A percentile compares a stretch with the other conserved stretches of the same genome.
Evolutionary conservation across 1,139 yeast genomes (phyloP).

Genomic region (Trichomonascaceae sp.): DNA sequence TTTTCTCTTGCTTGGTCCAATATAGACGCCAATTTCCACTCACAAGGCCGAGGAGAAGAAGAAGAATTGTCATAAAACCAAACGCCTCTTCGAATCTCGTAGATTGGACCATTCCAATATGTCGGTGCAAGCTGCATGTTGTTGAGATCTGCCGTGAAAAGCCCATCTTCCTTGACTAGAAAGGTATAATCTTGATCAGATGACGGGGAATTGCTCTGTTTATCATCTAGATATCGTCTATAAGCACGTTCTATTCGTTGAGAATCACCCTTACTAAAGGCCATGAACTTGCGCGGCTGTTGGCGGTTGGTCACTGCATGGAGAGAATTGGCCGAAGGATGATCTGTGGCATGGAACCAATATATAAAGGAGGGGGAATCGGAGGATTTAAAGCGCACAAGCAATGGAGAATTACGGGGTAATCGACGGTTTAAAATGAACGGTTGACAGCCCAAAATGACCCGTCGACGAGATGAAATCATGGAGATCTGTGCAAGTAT

Average conservation of each 20-base stretch:
- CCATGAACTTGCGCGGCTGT: constrained; percentile 46
- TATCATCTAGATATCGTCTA: constrained; percentile 17
- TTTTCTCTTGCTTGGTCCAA: constrained; percentile 40
- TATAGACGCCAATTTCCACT: constrained; percentile 45
- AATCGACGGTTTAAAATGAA: no score
- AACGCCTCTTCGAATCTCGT: constrained; percentile 74
- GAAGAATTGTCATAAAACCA: constrained; percentile 66
- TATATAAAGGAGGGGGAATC: constrained; percentile 2
- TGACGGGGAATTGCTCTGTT: constrained; percentile 6
- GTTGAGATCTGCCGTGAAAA: constrained; percentile 63
- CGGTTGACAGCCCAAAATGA: no score
- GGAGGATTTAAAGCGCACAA: neutral
- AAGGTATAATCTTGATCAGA: constrained; percentile 6
- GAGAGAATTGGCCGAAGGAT: constrained; percentile 62
- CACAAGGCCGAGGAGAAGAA: constrained; percentile 44
- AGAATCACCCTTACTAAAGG: constrained; percentile 64
- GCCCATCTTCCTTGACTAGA: constrained; percentile 69
- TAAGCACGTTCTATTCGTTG: constrained; percentile 50
- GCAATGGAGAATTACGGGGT: neutral
- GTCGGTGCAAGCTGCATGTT: constrained; percentile 56
- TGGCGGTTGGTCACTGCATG: constrained; percentile 33
- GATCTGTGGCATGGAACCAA: constrained; percentile 84
- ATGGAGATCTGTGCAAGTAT: neutral
- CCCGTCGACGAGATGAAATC: neutral
- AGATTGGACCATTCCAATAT: constrained; percentile 87